Base-by-base conservation (phyloP, 345 rosid species). In the Salix exigua region DNA sequence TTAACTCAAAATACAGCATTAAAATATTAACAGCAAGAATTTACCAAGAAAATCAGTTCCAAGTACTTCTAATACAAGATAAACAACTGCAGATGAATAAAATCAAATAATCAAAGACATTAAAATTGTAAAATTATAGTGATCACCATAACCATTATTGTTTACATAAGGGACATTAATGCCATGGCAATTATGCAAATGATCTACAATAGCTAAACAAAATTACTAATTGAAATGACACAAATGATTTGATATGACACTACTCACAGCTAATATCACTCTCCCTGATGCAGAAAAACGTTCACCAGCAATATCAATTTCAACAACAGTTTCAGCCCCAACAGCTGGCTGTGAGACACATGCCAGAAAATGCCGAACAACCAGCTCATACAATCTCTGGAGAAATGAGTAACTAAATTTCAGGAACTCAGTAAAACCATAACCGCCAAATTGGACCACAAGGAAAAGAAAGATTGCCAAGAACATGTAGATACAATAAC, bases 341-440 rank as follows among this genome's bases (percentile, higher is more conserved):
- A 93, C 83, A 42, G 99, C 99, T 73, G 99, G 98, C 84, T 89
- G 93, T 3, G 99, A 96, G 81, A 96, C 98, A 83, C 99, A 96
- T 61, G 98, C 99, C 79, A 96, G 85, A 79, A 89, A 96, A 84
- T 96, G 99, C 40, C 97, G 97, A 85, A 93, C 99, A 70, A 96
- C 98, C 82, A 96, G 82, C 81, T 93, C 98, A 84, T 95, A 95
- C 71, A 95, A 81, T 85, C 84, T 91, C 99, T 95, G 89, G 62
- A 75, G 77, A 82, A 68, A 74, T 31, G 65, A 77, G 51, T 63
- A 44, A 66, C 72, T 64, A 65, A 71, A 55, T 28, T 77, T 48
- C 53, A 53, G 46, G 23, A 62, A 76, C 61, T 72, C 38, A 30
- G 18, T 23, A 19, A 66, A 51, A 11, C 66, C 38, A 33, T 21